A percentile compares a stretch with the other conserved stretches of the same genome.
Evolutionary conservation across 2,329 filamentous ascomycete species (phyloP).

Genomic region (Niveomyces coronatus): DNA sequence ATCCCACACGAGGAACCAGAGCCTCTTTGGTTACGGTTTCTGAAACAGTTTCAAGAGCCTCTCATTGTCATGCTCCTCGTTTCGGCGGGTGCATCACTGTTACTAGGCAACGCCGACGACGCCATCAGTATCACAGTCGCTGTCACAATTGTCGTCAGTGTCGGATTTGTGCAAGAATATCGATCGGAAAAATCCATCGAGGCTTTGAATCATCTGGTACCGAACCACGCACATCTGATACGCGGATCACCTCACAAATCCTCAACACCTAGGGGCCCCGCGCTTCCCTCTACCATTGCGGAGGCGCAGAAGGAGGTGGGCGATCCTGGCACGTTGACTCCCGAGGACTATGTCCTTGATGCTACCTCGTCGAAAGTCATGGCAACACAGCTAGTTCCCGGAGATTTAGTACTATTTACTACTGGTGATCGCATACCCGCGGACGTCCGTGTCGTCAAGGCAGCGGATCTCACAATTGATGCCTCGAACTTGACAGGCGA

Average conservation of each 20-base stretch:
- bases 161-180: constrained; percentile 96
- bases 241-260: constrained; percentile 41
- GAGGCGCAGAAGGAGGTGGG: constrained; percentile 33
- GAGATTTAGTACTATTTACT: constrained; percentile 86
- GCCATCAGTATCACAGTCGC: constrained; percentile 91
- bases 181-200: constrained; percentile 95
- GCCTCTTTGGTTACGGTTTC: constrained; percentile 86
- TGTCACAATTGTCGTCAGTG: constrained; percentile 91
- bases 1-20: constrained; percentile 90
- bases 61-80: constrained; percentile 84
- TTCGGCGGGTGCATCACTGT: constrained; percentile 76
- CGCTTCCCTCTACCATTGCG: constrained; percentile 38
- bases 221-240: constrained; percentile 92
- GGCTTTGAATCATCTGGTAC: constrained; percentile 84
- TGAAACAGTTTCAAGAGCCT: constrained; percentile 95
- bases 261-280: constrained; percentile 24
- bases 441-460: constrained; percentile 86
- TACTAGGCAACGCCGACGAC: constrained; percentile 91
- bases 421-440: constrained; percentile 95
- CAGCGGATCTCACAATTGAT: constrained; percentile 84
- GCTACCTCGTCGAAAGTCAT: constrained; percentile 74
- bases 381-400: constrained; percentile 78
- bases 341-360: constrained; percentile 55
- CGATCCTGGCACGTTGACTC: constrained; percentile 41
- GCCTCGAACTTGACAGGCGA: constrained; percentile 95